A percentile compares a stretch with the other conserved stretches of the same genome.
phyloP scores from a whole-genome alignment of 139 green algal genomes.

The Ulvella scutata region DNA sequence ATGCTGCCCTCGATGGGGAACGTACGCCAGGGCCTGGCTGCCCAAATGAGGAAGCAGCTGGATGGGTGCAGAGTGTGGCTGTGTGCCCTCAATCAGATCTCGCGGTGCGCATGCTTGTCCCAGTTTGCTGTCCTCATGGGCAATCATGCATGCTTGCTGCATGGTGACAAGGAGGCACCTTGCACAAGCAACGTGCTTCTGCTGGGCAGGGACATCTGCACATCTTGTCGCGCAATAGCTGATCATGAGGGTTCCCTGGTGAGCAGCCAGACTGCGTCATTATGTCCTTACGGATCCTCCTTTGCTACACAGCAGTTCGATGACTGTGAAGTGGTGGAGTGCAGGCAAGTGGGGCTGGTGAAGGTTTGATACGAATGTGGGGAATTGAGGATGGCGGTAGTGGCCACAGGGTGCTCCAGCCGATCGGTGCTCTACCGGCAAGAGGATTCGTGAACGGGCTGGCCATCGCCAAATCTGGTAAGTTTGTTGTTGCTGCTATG shows the following conservation, averaged over 20 bases:
- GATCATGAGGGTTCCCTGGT: no score
- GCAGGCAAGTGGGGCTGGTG: slow-evolving; percentile 63
- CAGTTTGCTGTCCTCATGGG: no score
- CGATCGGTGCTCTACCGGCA: slow-evolving; percentile 45
- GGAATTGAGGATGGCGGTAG: slow-evolving; percentile 13
- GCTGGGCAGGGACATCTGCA: no score
- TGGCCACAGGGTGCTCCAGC: slow-evolving; percentile 8
- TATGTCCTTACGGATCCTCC: no score
- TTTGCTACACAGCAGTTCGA: no score
- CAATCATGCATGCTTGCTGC: no score
- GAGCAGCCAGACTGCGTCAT: no score
- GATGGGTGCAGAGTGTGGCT: slow-evolving; percentile 69
- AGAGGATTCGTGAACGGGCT: slow-evolving; percentile 84
- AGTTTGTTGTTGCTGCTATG: slow-evolving; percentile 67
- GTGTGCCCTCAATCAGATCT: slow-evolving; percentile 55
- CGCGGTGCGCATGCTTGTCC: slow-evolving; percentile 43
- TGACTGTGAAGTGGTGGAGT: neutral
- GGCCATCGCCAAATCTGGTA: slow-evolving; percentile 41
- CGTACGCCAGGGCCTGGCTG: neutral
- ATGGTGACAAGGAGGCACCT: no score
- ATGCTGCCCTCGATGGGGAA: neutral
- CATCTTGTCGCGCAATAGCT: no score
- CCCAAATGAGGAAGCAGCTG: neutral
- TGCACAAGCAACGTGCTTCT: no score
- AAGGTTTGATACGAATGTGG: slow-evolving; percentile 81